A percentile compares a stretch with the other conserved stretches of the same genome.
phyloP scores from a whole-genome alignment of 1,284 basidiomycete genomes.

The Psilocybe mexicana region DNA sequence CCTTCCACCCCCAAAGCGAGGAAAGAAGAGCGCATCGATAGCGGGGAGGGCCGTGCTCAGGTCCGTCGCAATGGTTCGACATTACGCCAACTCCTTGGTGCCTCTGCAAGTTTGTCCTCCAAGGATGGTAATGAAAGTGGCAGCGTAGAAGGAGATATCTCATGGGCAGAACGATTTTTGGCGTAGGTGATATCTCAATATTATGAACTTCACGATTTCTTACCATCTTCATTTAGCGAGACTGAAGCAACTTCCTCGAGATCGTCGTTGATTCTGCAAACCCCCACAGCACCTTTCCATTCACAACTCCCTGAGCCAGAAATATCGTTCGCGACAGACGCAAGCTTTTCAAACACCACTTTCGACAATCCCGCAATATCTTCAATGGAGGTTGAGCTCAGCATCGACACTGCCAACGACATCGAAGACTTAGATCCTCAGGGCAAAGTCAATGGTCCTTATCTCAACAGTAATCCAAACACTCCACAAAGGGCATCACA shows the following conservation, averaged over 20 bases:
- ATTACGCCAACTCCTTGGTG: constrained; percentile 66
- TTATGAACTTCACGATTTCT: not conserved
- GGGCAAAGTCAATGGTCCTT: constrained; percentile 28
- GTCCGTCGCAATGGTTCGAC: constrained; percentile 66
- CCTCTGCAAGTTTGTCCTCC: constrained; percentile 38
- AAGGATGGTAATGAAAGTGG: constrained; percentile 29
- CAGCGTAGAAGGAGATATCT: constrained; percentile 67
- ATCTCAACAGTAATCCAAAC: constrained; percentile 36
- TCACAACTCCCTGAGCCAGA: constrained; percentile 24
- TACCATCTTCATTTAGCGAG: constrained; percentile 38
- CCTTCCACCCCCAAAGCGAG: constrained; percentile 11
- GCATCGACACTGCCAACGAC: constrained; percentile 42
- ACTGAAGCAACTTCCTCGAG: constrained; percentile 44
- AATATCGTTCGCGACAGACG: constrained; percentile 44
- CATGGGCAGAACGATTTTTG: constrained; percentile 75
- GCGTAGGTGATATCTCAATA: constrained; percentile 41
- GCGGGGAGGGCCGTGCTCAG: constrained; percentile 44
- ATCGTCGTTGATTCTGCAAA: constrained; percentile 47
- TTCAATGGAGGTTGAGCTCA: constrained; percentile 72
- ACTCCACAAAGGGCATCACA: constrained; percentile 67
- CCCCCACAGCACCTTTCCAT: constrained; percentile 40
- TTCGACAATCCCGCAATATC: constrained; percentile 56
- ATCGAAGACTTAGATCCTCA: constrained; percentile 15
- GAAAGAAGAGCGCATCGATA: not conserved
- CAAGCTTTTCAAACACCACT: constrained; percentile 43